Evolutionary conservation across 345 rosid species (phyloP).

Genomic region (Salix udensis): DNA sequence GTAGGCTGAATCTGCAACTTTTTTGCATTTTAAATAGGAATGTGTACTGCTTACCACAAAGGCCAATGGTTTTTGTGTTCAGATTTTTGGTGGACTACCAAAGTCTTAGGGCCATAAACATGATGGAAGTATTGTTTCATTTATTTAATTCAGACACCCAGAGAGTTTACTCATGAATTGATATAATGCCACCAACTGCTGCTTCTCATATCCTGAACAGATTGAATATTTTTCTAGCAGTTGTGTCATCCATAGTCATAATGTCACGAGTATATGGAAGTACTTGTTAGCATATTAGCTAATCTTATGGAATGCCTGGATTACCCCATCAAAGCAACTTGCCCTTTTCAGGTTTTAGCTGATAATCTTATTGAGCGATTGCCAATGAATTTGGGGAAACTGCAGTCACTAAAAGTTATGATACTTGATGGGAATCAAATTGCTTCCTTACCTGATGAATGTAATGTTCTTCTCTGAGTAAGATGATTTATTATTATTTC

Average conservation of each 20-base stretch:
- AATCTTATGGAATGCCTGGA: not conserved
- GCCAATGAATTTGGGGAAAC: constrained; percentile 79
- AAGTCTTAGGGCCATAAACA: not conserved
- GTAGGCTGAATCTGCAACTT: not conserved
- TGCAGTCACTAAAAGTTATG: constrained; percentile 80
- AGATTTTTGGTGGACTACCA: not conserved
- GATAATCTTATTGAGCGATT: constrained; percentile 64
- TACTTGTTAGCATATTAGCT: not conserved
- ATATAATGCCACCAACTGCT: not conserved
- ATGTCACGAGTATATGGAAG: not conserved
- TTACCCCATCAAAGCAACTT: constrained; percentile 4
- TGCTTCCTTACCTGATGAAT: constrained; percentile 85
- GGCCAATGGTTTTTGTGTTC: not conserved
- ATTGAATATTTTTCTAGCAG: not conserved
- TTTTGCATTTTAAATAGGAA: not conserved
- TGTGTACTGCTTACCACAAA: not conserved
- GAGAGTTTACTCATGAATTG: not conserved
- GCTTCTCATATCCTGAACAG: not conserved
- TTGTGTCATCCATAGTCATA: not conserved
- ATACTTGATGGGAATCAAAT: constrained; percentile 78
- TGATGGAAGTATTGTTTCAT: not conserved
- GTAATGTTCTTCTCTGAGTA: constrained; percentile 49
- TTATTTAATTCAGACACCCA: not conserved
- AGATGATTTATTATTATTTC: constrained; percentile 13
- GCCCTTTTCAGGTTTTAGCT: constrained; percentile 54